Evolutionary conservation across 2,329 filamentous ascomycete genomes (phyloP).

Genomic region (Reticulascus tulasneorum): DNA sequence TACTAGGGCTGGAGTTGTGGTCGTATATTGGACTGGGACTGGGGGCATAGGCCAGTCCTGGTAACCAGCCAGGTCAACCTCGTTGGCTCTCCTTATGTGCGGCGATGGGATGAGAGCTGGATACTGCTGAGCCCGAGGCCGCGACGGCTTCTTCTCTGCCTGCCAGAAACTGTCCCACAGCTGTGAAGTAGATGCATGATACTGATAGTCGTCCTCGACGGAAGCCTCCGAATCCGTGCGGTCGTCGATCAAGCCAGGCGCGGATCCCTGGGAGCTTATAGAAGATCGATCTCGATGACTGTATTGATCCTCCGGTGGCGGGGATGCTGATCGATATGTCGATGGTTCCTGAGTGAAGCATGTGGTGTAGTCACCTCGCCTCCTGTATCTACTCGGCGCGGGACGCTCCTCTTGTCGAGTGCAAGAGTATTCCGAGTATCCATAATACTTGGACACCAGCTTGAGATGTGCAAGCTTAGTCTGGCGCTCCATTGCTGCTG

Average conservation of each 20-base stretch:
- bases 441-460: slow-evolving; percentile 35
- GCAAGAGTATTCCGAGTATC: slow-evolving; percentile 37
- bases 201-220: slow-evolving; percentile 46
- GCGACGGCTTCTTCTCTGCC: slow-evolving; percentile 3
- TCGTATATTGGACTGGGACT: slow-evolving; percentile 14
- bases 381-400: slow-evolving; percentile 10
- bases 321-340: slow-evolving; percentile 10
- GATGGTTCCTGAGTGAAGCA: not conserved
- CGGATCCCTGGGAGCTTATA: slow-evolving; percentile 37
- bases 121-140: slow-evolving; percentile 7
- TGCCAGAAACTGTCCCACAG: slow-evolving; percentile 52
- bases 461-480: slow-evolving; percentile 33
- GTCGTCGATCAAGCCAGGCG: slow-evolving; percentile 48
- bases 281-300: slow-evolving; percentile 32
- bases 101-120: slow-evolving; percentile 15
- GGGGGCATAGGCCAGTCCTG: slow-evolving; percentile 20
- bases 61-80: slow-evolving; percentile 14
- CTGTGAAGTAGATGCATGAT: slow-evolving; percentile 39
- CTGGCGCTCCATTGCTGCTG: slow-evolving; percentile 28
- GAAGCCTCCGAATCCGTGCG: slow-evolving; percentile 47
- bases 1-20: too few species aligned
- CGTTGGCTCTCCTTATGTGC: slow-evolving; percentile 13
- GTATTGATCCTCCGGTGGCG: slow-evolving; percentile 6
- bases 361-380: slow-evolving; percentile 8
- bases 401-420: slow-evolving; percentile 24